Conservation (phyloP, 192 early-diverging fungal species). For the Coemansia biformis region DNA sequence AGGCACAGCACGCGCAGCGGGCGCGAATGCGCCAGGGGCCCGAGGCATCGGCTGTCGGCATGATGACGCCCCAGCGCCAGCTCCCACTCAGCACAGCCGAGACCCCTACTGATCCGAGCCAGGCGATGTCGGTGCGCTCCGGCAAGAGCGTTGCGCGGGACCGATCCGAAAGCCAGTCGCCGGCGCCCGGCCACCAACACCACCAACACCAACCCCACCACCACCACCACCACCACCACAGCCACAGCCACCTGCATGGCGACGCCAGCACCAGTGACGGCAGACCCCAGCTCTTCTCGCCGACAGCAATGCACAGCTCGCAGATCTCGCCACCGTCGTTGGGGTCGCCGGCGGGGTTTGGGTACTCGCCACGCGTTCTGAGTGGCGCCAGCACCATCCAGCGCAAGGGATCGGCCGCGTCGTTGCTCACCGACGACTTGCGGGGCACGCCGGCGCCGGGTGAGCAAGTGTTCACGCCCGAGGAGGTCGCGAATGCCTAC, state of each 20-base stretch:
- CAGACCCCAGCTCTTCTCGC: conserved; percentile 23
- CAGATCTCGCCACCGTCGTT: conserved; percentile 5
- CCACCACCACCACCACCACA: background rate
- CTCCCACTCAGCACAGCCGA: conserved; percentile 1
- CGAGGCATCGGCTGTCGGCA: conserved; percentile 2
- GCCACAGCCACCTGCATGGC: conserved; percentile 1
- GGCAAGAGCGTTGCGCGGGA: conserved; percentile 29
- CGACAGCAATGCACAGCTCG: conserved; percentile 20
- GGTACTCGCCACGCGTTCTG: conserved; percentile 11
- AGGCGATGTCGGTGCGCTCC: conserved; percentile 1
- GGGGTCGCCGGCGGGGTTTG: conserved; percentile 22
- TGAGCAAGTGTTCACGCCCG: conserved; percentile 32
- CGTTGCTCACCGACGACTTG: conserved; percentile 26
- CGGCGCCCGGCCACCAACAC: conserved; percentile 19
- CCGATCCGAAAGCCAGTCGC: conserved; percentile 31
- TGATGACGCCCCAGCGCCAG: conserved; percentile 29
- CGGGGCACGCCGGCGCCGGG: conserved; percentile 36
- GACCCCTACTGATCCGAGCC: background rate
- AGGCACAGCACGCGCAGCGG: conserved; percentile 30
- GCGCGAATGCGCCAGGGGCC: conserved; percentile 4
- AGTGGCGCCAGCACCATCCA: conserved; percentile 11
- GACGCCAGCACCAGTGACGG: background rate
- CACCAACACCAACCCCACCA: conserved; percentile 10
- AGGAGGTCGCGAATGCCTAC: conserved; percentile 37
- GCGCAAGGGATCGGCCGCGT: conserved; percentile 33